Evolutionary conservation across 768 basidiomycete species (phyloP), one percentile per base, ranked within the genome.

Genomic region (Pholiota microspora): DNA sequence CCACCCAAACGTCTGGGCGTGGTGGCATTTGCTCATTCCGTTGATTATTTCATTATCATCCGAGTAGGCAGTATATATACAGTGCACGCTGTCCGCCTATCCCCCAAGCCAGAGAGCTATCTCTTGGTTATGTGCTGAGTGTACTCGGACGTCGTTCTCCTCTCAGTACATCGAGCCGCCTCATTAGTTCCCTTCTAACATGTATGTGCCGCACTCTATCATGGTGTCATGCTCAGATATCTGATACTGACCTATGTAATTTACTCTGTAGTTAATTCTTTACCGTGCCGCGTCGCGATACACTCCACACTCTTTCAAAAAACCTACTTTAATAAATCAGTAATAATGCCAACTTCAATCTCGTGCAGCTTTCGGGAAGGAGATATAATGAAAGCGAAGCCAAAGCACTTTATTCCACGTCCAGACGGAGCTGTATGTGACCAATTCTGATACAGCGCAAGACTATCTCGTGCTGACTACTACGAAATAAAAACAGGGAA

Each of bases 351-450:
- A 42, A 46, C 31, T 45, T 36, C 54, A 36, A 47, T 51, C 28
- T 42, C 55, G 31, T 53, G 47, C 29, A 12, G 29, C 45, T 21
- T 62, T 44, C 55, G 49, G 40, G 64, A 64, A 56, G 64, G 64
- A 51, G 64, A 60, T 34, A 65, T 65, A 60, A 63, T 65, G 60
- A 65, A 65, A 50, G 64, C 64, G 21, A 65, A 65, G 45, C 64
- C 64, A 9, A 65, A 65, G 27, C 64, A 65, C 51, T 65, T 65
- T 49, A 53, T 63, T 45, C 64, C 64, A 12, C 62, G 64, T 38
- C 64, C 62, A 16, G 62, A 63, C 4, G 62, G 64, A 45, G 61
- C 61, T 53, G 62, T 63, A 55, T 46, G 61, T 62, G 18, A 38
- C 46, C 18, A 21, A 4, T 32, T 32, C 16, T 31, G 12, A n/a